phyloP scores from a whole-genome alignment of 495 filamentous ascomycete genomes.

The Penicillium bovifimosum region DNA sequence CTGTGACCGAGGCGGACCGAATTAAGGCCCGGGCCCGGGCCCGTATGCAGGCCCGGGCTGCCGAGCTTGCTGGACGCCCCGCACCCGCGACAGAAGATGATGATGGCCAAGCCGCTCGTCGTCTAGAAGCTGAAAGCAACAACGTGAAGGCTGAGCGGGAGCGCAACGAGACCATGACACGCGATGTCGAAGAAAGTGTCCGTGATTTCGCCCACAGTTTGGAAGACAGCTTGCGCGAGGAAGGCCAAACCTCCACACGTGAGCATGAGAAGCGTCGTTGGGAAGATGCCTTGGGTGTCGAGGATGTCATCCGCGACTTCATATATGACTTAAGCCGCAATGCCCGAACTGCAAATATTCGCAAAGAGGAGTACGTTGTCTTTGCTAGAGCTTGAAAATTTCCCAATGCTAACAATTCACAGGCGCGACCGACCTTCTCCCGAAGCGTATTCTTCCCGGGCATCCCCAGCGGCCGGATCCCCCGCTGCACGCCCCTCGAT shows the following conservation, averaged over 20 bases:
- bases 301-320: conserved; percentile 94
- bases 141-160: conserved; percentile 78
- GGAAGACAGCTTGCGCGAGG: conserved; percentile 82
- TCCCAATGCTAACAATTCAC: conserved; percentile 12
- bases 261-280: conserved; percentile 92
- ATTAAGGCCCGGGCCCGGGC: conserved; percentile 93
- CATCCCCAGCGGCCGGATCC: conserved; percentile 20
- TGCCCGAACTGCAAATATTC: conserved; percentile 66
- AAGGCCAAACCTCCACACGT: conserved; percentile 57
- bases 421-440: conserved; percentile 24
- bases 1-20: conserved; percentile 87
- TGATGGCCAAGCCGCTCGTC: conserved; percentile 68
- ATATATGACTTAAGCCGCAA: conserved; percentile 92
- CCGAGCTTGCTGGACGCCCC: conserved; percentile 82
- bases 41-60: conserved; percentile 96
- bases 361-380: conserved; percentile 62
- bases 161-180: conserved; percentile 92
- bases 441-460: conserved; percentile 21
- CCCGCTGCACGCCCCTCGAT: conserved; percentile 35
- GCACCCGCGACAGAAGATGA: conserved; percentile 57
- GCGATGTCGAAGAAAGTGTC: conserved; percentile 94
- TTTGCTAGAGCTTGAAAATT: neutral
- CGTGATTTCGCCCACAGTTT: conserved; percentile 79
- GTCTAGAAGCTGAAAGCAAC: conserved; percentile 80
- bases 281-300: conserved; percentile 95